Conservation (phyloP, 148 eudicot species). For the Camellia japonica region DNA sequence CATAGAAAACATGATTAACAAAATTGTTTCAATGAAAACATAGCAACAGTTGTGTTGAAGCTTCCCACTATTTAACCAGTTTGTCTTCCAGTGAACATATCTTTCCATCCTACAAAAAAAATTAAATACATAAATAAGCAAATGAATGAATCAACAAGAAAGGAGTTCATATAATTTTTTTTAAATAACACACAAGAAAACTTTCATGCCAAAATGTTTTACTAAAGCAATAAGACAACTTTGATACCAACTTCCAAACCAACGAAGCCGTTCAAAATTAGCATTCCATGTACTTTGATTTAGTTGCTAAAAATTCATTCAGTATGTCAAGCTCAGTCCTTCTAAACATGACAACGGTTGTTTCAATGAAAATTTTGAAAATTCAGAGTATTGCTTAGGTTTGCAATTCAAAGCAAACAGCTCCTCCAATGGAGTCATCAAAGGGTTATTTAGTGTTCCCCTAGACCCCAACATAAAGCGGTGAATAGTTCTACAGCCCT, state of each 20-base stretch:
- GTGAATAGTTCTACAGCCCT: neutral
- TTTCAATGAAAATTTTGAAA: neutral
- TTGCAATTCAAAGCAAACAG: neutral
- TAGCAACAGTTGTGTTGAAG: too few relatives aligned
- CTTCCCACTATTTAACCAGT: constrained; percentile 45
- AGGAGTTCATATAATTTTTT: neutral
- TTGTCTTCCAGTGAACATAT: constrained; percentile 57
- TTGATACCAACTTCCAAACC: constrained; percentile 5
- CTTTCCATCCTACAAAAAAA: constrained; percentile 58
- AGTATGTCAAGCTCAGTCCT: neutral
- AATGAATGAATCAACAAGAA: neutral
- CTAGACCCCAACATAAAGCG: neutral
- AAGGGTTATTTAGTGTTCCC: neutral
- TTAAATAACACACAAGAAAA: too few relatives aligned
- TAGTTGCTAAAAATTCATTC: neutral
- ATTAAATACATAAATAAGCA: neutral
- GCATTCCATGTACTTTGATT: neutral
- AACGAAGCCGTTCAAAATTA: constrained; percentile 1
- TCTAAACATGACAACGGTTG: neutral
- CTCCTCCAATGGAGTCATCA: neutral
- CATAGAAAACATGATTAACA: too few relatives aligned
- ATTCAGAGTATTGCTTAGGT: neutral
- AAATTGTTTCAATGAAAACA: too few relatives aligned
- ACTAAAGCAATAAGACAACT: neutral
- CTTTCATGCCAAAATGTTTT: neutral